Base-by-base conservation (phyloP, 2,329 filamentous ascomycete genomes). In the Aspergillus sp. region DNA sequence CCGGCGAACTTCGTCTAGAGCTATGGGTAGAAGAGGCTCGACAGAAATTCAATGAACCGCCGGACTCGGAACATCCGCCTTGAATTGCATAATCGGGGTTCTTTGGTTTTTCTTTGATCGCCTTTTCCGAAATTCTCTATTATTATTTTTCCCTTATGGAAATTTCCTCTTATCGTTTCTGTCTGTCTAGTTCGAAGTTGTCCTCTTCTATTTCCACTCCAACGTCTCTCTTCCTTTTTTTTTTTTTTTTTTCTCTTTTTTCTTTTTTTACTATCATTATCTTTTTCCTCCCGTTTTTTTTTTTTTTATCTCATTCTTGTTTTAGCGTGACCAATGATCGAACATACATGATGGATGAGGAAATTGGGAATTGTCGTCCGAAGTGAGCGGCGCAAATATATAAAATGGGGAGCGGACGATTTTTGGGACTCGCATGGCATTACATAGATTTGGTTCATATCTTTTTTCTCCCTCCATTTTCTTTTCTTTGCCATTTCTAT, bases 1-100 rank as follows among this genome's bases (percentile, higher is more conserved):
- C 85, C 2, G 88, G 87, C 4, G 85, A 88, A 59, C 84, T 90
- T 71, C 77, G 84, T 24, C 82, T 90, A 68, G 88, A 90, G 71
- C 80, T 87, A 58, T 90, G 87, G 87, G 82, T 90, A 57, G 88
- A 91, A 73, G 86, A 90, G 69, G 83, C 83, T 58, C 80, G 78
- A 62, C 79, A 80, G 56, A 87, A 87, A 69, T 79, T 80, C 62
- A 74, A 74, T 61, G 75, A 80, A 66, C 73, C 73, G 60, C 69
- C 74, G 65, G 70, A 75, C 49, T 72, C 74, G 55, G 73, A 75
- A 62, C 69, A 74, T 62, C 70, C 73, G 46, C 65, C 70, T 64
- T 75, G 68, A 75, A 70, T 56, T 54, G 55, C 53, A 53, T 57
- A 53, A 45, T 52, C 58, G 22, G 18, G 26, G 45, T 56, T 54